A percentile compares a stretch with the other conserved stretches of the same genome.
Conservation (phyloP, 176 grass and related monocot species). For the Lolium multiflorum region DNA sequence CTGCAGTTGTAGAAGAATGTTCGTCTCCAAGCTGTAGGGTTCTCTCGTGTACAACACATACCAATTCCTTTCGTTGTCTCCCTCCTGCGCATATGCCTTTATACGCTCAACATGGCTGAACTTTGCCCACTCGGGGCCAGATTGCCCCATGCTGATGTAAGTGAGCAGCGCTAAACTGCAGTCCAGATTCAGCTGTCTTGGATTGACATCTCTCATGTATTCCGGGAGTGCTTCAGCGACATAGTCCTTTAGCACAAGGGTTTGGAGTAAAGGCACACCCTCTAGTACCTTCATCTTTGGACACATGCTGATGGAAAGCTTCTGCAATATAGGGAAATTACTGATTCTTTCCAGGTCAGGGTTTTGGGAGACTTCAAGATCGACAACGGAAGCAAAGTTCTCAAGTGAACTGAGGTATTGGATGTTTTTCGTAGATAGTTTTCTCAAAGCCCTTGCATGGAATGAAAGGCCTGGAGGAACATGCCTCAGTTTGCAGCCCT, state of each 20-base stretch:
- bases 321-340: not conserved
- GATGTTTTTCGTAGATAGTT: not conserved
- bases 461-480: not conserved
- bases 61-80: not conserved
- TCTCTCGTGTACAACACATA: conserved; percentile 3
- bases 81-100: not conserved
- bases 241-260: not conserved
- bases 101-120: not conserved
- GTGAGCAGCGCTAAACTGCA: not conserved
- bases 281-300: conserved; percentile 6
- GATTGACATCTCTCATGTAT: conserved; percentile 5
- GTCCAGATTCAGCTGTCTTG: not conserved
- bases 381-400: not conserved
- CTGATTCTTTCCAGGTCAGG: conserved; percentile 1
- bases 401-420: not conserved
- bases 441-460: not conserved
- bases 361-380: conserved; percentile 1
- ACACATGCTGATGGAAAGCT: not conserved
- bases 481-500: not conserved
- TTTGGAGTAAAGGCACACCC: not conserved
- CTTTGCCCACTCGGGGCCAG: not conserved
- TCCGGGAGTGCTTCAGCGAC: not conserved
- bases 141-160: not conserved
- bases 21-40: conserved; percentile 3
- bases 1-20: not conserved